A percentile compares a stretch with the other conserved stretches of the same genome.
Conservation (phyloP, 345 rosid genomes). For the Abelmoschus esculentus region DNA sequence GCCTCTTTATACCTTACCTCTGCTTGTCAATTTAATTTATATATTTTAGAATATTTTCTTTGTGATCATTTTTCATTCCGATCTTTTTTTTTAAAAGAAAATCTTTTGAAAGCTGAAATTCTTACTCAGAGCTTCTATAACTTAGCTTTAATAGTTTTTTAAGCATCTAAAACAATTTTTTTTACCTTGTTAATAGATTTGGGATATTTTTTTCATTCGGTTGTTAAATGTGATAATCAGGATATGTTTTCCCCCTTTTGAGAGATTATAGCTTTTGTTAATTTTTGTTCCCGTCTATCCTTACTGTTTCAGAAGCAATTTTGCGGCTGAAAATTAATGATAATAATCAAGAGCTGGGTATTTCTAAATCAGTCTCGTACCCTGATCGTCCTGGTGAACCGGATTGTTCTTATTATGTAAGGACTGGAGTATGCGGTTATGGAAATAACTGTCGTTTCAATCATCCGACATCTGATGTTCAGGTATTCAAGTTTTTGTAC, state of each 20-base stretch:
- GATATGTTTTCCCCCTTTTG: background rate
- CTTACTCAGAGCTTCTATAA: background rate
- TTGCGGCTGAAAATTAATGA: constrained; percentile 51
- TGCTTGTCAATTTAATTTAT: background rate
- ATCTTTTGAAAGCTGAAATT: background rate
- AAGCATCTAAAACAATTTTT: constrained; percentile 20
- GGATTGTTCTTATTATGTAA: constrained; percentile 53
- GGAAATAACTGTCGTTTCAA: constrained; percentile 65
- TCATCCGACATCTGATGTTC: constrained; percentile 41
- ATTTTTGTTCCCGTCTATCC: background rate
- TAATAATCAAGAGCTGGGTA: constrained; percentile 25
- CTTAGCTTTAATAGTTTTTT: background rate
- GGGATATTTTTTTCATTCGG: background rate
- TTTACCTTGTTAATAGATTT: background rate
- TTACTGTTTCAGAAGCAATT: constrained; percentile 32
- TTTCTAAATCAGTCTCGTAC: constrained; percentile 7
- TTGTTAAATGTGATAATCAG: background rate
- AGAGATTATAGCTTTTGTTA: background rate
- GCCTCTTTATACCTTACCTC: background rate
- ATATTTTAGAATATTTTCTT: background rate
- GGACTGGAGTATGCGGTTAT: constrained; percentile 67
- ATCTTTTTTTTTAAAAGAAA: background rate
- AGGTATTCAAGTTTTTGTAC: background rate
- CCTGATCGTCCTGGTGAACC: constrained; percentile 78
- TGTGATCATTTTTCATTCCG: background rate